Evolutionary conservation across 2,329 filamentous ascomycete genomes (phyloP).

Genomic region (Aspergillus floridensis): DNA sequence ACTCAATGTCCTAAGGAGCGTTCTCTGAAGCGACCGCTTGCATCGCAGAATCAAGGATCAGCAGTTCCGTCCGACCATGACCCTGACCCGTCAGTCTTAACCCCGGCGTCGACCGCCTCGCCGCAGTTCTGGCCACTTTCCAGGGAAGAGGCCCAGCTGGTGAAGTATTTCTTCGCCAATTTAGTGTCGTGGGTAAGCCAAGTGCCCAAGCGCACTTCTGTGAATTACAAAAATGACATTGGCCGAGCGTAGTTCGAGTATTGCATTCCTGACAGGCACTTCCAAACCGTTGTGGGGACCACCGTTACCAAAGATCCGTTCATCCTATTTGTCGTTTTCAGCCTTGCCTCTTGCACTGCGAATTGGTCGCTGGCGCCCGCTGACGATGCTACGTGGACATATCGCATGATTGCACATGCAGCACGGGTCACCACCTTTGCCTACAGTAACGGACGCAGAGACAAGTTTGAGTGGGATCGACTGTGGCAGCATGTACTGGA

Average conservation of each 20-base stretch:
- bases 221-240: too few species aligned
- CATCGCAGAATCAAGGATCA: too few species aligned
- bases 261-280: neutral
- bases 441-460: neutral
- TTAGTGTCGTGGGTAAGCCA: neutral
- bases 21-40: too few species aligned
- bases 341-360: neutral
- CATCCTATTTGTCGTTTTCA: constrained; percentile 3
- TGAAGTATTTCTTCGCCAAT: neutral
- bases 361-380: neutral
- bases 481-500: constrained; percentile 3
- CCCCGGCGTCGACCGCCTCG: neutral
- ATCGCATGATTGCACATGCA: constrained; percentile 1
- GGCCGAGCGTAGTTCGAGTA: neutral
- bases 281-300: neutral
- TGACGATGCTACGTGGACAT: constrained; percentile 4
- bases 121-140: neutral
- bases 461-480: neutral
- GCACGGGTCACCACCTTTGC: constrained; percentile 6
- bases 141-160: neutral
- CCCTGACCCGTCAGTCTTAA: neutral
- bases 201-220: too few species aligned
- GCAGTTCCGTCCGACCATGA: too few species aligned
- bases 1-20: too few species aligned
- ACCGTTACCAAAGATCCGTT: neutral